Evolutionary conservation across 192 early-diverging fungal genomes (phyloP), one percentile per base, ranked within the genome.

Genomic region (Coemansia guatemalensis): DNA sequence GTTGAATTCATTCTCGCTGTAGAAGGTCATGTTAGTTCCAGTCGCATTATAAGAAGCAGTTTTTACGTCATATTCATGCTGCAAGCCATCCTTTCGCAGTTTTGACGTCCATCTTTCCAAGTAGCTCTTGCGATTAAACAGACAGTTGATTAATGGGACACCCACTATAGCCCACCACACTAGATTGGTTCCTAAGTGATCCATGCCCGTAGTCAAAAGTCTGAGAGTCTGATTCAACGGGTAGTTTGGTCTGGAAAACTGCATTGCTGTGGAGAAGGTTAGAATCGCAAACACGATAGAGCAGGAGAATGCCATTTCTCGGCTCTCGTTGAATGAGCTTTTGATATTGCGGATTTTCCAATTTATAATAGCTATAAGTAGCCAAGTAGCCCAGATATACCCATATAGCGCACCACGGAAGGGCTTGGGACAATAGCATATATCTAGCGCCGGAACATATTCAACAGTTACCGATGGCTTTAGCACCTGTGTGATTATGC

Each of bases 121-220:
- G 51, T 82, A 71, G 7, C 23, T n/a, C 8, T 53, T n/a, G 25
- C 49, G 60, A 6, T 58, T 26, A 41, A 82, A 74, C 23, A 68
- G 4, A 27, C 80, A 74, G 59, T 73, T 73, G 4, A 56, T 64
- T 7, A 82, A 22, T 0, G 80, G 74, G 4, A 58, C 67, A 21
- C 80, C 80, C 56, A 77, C 65, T 23, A 82, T 76, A 0, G 60
- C 51, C 80, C 80, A 82, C 70, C 74, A 82, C 26, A 82, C 71
- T 0, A 77, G 61, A 14, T 76, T 73, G 0, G 71, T 71, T 6
- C 63, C 65, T 41, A 82, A 0, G 26, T 78, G 75, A 49, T 78
- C 75, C 66, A 78, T 61, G 1, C 44, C 44, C 7, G 75, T 78
- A 8, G 70, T 60, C 32, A 73, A n/a, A 4, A 78, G 51, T 12